phyloP scores from a whole-genome alignment of 2,329 filamentous ascomycete genomes.

The Leptoxyphium fumago region DNA sequence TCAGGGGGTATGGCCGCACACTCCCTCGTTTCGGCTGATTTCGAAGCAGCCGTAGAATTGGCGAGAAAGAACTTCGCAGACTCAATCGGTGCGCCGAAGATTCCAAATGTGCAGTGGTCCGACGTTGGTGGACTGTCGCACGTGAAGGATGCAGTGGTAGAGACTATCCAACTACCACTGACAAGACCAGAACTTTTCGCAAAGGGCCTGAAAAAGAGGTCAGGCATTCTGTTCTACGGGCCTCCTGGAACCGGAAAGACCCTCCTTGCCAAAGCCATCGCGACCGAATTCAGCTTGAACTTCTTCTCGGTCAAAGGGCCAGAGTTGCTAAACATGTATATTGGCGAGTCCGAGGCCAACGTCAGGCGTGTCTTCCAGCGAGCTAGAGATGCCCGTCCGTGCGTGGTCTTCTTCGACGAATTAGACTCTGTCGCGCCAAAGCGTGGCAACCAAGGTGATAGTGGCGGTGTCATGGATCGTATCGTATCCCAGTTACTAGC shows the following conservation, averaged over 20 bases:
- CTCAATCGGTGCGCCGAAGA: slow-evolving; percentile 92
- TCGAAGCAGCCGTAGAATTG: slow-evolving; percentile 85
- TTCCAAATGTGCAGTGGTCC: slow-evolving; percentile 91
- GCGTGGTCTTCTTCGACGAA: slow-evolving; percentile 89
- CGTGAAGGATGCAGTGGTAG: slow-evolving; percentile 92
- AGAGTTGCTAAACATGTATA: slow-evolving; percentile 89
- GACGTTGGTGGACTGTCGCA: slow-evolving; percentile 87
- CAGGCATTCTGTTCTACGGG: slow-evolving; percentile 82
- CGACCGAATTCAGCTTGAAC: slow-evolving; percentile 84
- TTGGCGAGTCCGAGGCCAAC: slow-evolving; percentile 86
- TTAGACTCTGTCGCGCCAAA: slow-evolving; percentile 89
- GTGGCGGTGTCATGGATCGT: slow-evolving; percentile 93
- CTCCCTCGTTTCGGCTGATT: slow-evolving; percentile 68
- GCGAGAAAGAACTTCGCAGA: slow-evolving; percentile 97
- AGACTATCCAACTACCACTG: slow-evolving; percentile 87
- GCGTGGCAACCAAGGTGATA: slow-evolving; percentile 91
- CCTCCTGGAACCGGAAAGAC: slow-evolving; percentile 88
- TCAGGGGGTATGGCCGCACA: slow-evolving; percentile 68
- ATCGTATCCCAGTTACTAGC: slow-evolving; percentile 91
- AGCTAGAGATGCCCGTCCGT: slow-evolving; percentile 71
- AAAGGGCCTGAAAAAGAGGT: slow-evolving; percentile 96
- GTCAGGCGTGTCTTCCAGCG: slow-evolving; percentile 80
- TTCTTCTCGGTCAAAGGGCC: slow-evolving; percentile 92
- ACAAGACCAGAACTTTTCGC: slow-evolving; percentile 88
- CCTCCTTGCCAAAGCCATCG: slow-evolving; percentile 81